A percentile compares a stretch with the other conserved stretches of the same genome.
phyloP scores from a whole-genome alignment of 2,329 filamentous ascomycete genomes.

The Trichoderma sp. region DNA sequence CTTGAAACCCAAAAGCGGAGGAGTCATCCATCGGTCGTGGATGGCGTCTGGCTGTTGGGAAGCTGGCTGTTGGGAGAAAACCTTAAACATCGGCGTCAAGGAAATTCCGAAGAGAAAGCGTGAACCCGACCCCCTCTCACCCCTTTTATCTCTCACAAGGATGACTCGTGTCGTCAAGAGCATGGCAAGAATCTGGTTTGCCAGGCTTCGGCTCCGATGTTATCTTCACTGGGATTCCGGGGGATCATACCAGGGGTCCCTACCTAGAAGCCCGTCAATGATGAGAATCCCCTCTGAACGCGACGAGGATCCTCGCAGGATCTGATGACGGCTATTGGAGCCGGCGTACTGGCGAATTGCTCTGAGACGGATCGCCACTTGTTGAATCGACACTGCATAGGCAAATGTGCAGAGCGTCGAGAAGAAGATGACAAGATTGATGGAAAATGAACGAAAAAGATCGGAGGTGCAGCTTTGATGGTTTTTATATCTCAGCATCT shows the following conservation, averaged over 20 bases:
- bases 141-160: neutral
- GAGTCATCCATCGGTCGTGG: neutral
- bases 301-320: conserved; percentile 3
- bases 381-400: conserved; percentile 2
- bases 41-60: neutral
- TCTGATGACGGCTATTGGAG: conserved; percentile 1
- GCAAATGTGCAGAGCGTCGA: neutral
- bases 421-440: neutral
- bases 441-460: neutral
- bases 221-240: neutral
- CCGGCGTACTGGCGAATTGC: neutral
- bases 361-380: conserved; percentile 3
- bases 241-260: conserved; percentile 1
- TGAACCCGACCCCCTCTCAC: conserved; percentile 15
- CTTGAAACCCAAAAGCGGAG: neutral
- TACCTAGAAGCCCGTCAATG: neutral
- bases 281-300: neutral
- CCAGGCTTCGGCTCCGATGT: neutral
- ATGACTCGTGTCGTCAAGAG: neutral
- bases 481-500: neutral
- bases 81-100: neutral
- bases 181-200: neutral
- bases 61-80: neutral
- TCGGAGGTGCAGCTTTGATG: neutral
- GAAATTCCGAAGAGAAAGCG: conserved; percentile 20